Conservation (phyloP, 2,329 filamentous ascomycete genomes). For the Bisporella sp. region DNA sequence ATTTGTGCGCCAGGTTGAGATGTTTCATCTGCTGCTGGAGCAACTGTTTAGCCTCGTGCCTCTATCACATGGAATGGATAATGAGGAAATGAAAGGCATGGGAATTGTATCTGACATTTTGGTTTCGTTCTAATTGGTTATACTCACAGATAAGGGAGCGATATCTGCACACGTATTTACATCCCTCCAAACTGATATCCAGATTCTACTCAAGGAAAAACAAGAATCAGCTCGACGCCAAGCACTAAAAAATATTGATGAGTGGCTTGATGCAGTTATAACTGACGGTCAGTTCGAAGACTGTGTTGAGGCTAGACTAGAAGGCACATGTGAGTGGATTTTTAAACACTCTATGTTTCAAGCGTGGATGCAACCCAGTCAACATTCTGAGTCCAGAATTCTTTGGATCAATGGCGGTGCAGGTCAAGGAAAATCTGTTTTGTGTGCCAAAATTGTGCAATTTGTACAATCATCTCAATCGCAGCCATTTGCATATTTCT, state of each 20-base stretch:
- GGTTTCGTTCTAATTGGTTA: no score
- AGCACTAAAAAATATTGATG: conserved; percentile 1
- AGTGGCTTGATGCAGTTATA: conserved; percentile 1
- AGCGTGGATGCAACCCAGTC: conserved; percentile 1
- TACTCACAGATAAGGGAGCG: not conserved
- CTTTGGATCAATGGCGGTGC: conserved; percentile 8
- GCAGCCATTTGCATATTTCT: conserved; percentile 3
- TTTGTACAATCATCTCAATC: conserved; percentile 1
- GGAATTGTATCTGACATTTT: no score
- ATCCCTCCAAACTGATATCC: not conserved
- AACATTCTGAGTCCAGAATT: not conserved
- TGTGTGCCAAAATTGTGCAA: conserved; percentile 4
- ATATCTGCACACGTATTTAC: not conserved
- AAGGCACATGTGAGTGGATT: conserved; percentile 1
- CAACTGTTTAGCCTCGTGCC: not conserved
- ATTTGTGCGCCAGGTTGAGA: not conserved
- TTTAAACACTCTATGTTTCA: conserved; percentile 1
- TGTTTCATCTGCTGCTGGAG: not conserved
- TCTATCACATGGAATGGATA: not conserved
- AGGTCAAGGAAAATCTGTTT: conserved; percentile 4
- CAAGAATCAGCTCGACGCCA: not conserved
- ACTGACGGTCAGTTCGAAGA: conserved; percentile 1
- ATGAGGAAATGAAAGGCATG: no score
- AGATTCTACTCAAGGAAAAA: not conserved
- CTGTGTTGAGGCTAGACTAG: not conserved